Conservation (phyloP, 2,329 filamentous ascomycete species). For the Ilyonectria robusta region DNA sequence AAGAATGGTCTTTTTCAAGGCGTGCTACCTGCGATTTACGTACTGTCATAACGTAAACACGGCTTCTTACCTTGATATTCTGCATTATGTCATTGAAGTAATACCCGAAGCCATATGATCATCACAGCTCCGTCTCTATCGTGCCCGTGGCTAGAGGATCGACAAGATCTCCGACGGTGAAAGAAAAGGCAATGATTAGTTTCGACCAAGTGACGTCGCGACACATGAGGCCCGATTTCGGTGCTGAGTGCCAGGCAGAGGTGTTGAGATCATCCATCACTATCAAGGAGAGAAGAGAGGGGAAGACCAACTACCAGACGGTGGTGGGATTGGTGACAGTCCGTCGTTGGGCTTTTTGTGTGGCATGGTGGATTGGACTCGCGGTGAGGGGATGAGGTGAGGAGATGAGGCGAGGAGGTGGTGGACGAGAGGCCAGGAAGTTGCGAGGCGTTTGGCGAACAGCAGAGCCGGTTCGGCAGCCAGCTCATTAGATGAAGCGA, state of each 20-base stretch:
- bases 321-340: background rate
- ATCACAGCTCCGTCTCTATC: background rate
- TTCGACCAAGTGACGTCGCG: slow-evolving; percentile 31
- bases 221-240: slow-evolving; percentile 16
- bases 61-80: background rate
- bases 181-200: slow-evolving; percentile 27
- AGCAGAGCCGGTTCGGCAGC: slow-evolving; percentile 15
- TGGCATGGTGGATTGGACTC: slow-evolving; percentile 19
- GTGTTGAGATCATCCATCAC: background rate
- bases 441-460: slow-evolving; percentile 17
- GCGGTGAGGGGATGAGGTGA: slow-evolving; percentile 16
- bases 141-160: slow-evolving; percentile 27
- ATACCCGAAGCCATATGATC: background rate
- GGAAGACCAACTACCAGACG: background rate
- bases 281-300: background rate
- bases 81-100: background rate
- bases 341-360: background rate
- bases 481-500: slow-evolving; percentile 23
- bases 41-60: background rate
- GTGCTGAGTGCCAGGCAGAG: background rate
- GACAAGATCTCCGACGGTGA: slow-evolving; percentile 36
- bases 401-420: slow-evolving; percentile 29
- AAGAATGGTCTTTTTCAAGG: background rate
- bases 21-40: background rate
- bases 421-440: slow-evolving; percentile 22